Base-by-base conservation (phyloP, 805 yeast genomes). In the Suhomyces prunicola region DNA sequence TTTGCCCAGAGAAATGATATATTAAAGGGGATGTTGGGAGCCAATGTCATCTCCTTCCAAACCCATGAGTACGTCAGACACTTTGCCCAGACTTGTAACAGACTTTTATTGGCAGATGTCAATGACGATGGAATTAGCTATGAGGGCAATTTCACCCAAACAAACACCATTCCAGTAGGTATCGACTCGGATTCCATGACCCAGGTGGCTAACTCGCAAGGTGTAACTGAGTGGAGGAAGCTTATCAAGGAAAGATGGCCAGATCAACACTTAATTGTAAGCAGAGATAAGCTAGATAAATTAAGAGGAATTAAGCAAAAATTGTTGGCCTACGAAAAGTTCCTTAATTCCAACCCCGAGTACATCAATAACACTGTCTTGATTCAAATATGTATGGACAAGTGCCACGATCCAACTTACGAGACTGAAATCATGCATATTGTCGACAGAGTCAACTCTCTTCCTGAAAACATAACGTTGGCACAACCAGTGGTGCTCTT, bases 21-120 rank as follows among this genome's bases (percentile, higher is more conserved):
- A 12, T 73, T 94, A 13, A 78, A 81, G 55, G 99, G 99, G 19
- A 78, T 93, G 72, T 73, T 94, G 29, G 98, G 97, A 10, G 91
- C 98, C 1, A 90, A 90, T 64, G 83, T 87, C 53, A 81, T 94
- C 46, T 85, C 92, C 2, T 92, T 94, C 74, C 99, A 94, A 68
- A 92, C 93, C 9, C 85, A 85, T 27, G 99, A 94, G 68, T 93
- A 92, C 61, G 96, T 91, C 24, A 84, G 96, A 63, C 99, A 94
- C 70, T 94, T 94, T 69, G 73, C 88, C 52, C 97, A 93, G 71
- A 90, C 97, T 2, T 85, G 96, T 61, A 89, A 87, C 60, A 77
- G 97, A 51, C 75, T 94, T 35, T 71, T 94, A 35, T 82, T 91
- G 59, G 91, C 96, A 0, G 97, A 93, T 70, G 83, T 88, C n/a